A percentile compares a stretch with the other conserved stretches of the same genome.
Conservation (phyloP, 108 stramenopile species). For the Skeletonema tropicum region DNA sequence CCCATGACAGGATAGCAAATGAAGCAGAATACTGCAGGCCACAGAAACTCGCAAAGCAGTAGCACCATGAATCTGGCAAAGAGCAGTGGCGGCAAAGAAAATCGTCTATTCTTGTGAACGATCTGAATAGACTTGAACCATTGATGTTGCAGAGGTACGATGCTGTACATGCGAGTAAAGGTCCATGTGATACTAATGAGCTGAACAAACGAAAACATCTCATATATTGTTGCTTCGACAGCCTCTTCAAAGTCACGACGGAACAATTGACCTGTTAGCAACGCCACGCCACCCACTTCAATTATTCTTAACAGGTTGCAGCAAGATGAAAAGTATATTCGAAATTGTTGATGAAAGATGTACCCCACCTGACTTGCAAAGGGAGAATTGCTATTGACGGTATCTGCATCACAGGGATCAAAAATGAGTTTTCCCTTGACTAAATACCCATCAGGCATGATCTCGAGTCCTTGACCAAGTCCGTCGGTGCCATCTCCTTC, state of each 20-base stretch:
- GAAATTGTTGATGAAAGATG: conserved; percentile 6
- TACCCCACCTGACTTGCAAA: background rate
- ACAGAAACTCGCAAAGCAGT: conserved; percentile 3
- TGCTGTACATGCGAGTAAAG: conserved; percentile 9
- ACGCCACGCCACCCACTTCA: conserved; percentile 31
- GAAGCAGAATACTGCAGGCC: conserved; percentile 10
- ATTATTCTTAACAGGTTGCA: conserved; percentile 10
- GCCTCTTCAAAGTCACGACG: background rate
- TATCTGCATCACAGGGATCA: background rate
- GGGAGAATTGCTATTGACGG: conserved; percentile 9
- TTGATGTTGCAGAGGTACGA: conserved; percentile 9
- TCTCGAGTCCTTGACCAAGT: conserved; percentile 3
- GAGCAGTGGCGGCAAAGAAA: conserved; percentile 19
- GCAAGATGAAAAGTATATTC: background rate
- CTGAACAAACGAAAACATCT: conserved; percentile 1
- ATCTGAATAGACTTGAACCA: conserved; percentile 11
- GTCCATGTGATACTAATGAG: background rate
- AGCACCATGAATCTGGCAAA: background rate
- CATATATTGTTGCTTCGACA: background rate
- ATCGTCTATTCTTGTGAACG: conserved; percentile 16
- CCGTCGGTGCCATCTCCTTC: background rate
- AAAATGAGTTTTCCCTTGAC: conserved; percentile 9
- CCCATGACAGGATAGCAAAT: conserved; percentile 23
- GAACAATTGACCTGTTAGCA: conserved; percentile 20
- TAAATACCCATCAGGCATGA: conserved; percentile 14